phyloP scores from a whole-genome alignment of 352 stramenopile genomes.

The Phytopythium cucurbitacearum region DNA sequence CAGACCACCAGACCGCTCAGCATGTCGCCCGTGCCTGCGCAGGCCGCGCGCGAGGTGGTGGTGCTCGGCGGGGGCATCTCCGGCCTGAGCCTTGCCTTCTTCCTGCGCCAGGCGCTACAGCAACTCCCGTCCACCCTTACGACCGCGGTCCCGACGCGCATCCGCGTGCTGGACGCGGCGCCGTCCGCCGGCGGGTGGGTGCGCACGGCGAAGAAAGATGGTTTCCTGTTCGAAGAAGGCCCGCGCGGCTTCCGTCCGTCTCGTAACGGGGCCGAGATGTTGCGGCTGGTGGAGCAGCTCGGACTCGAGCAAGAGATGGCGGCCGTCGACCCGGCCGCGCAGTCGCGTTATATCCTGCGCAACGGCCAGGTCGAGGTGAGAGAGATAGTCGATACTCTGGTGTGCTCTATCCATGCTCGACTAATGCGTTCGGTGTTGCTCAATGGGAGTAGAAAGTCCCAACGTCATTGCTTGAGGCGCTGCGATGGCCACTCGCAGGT shows the following conservation, averaged over 20 bases:
- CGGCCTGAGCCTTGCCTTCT: slow-evolving; percentile 70
- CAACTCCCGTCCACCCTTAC: not conserved
- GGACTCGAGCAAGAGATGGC: slow-evolving; percentile 59
- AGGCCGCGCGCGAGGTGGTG: slow-evolving; percentile 46
- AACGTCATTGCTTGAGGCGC: slow-evolving; percentile 39
- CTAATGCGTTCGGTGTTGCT: not conserved
- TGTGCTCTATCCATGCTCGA: too few species aligned
- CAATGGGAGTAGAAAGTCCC: slow-evolving; percentile 52
- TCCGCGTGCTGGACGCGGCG: slow-evolving; percentile 69
- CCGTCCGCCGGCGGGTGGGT: slow-evolving; percentile 63
- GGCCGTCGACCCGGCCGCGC: slow-evolving; percentile 50
- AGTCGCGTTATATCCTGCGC: slow-evolving; percentile 73
- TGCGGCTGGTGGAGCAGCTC: slow-evolving; percentile 80
- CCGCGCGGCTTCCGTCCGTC: slow-evolving; percentile 82
- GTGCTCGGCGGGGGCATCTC: slow-evolving; percentile 83
- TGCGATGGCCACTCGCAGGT: slow-evolving; percentile 59
- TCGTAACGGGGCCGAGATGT: slow-evolving; percentile 80
- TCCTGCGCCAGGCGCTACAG: slow-evolving; percentile 55
- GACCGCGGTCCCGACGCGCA: slow-evolving; percentile 20
- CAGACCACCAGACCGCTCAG: not conserved
- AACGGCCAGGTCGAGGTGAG: slow-evolving; percentile 60
- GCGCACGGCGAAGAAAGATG: slow-evolving; percentile 44
- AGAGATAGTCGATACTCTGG: not conserved
- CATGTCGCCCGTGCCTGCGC: slow-evolving; percentile 1
- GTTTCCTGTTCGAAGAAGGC: slow-evolving; percentile 81